These are phyloP conservation scores for Rhodosporidiobolus odoratus DNA, from an alignment of 768 basidiomycete genomes.

Conservation along the genomic window DNA sequence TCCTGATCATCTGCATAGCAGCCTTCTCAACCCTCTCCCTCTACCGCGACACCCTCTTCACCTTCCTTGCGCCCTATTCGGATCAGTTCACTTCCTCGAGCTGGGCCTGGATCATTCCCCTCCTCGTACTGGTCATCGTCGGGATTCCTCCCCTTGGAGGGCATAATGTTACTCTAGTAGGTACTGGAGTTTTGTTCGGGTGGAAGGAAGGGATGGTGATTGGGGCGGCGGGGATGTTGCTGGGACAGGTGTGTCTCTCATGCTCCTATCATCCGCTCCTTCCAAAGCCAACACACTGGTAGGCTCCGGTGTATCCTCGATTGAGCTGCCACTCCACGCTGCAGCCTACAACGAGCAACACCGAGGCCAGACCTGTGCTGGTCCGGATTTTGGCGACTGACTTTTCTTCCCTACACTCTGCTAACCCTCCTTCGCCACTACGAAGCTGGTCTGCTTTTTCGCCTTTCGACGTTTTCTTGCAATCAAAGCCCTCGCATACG, in stretches of 20 bases:
- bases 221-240: too few species aligned
- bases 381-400: constrained; percentile 21
- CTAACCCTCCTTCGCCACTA: too few species aligned
- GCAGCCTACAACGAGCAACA: constrained; percentile 16
- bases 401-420: too few species aligned
- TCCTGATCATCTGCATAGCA: constrained; percentile 4
- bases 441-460: constrained; percentile 16
- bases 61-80: constrained; percentile 21
- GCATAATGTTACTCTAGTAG: constrained; percentile 11
- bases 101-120: constrained; percentile 18
- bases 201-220: too few species aligned
- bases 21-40: constrained; percentile 4
- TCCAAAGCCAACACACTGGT: too few species aligned
- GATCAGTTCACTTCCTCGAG: constrained; percentile 1
- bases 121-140: constrained; percentile 17
- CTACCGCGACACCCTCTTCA: constrained; percentile 25
- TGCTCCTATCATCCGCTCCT: too few species aligned
- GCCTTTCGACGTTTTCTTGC: constrained; percentile 21
- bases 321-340: too few species aligned
- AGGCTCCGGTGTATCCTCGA: too few species aligned
- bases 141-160: constrained; percentile 19
- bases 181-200: background rate
- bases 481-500: constrained; percentile 9
- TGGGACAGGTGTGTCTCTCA: too few species aligned
- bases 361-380: too few species aligned